Conservation (phyloP, 2,329 filamentous ascomycete species). For the Ceratocystis cacaofunesta region DNA sequence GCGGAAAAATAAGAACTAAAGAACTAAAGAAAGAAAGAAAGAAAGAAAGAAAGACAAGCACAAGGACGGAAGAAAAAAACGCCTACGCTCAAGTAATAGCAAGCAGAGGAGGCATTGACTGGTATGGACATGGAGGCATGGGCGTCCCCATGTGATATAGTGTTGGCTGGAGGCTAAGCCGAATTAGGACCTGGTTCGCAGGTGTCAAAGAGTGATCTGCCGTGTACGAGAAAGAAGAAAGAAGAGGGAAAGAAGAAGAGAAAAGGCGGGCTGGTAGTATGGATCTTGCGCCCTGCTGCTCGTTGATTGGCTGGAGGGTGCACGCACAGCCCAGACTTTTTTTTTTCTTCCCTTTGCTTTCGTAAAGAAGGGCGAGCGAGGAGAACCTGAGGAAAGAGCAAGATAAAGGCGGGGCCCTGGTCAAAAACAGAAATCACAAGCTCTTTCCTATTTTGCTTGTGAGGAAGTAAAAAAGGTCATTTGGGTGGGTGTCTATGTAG, state of each 20-base stretch:
- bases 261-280: slow-evolving; percentile 4
- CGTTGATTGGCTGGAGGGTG: not conserved
- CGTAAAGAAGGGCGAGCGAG: not conserved
- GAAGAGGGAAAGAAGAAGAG: not conserved
- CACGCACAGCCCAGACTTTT: not conserved
- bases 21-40: not conserved
- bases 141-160: not conserved
- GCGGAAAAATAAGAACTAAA: not conserved
- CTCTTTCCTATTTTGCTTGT: not conserved
- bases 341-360: not conserved
- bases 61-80: not conserved
- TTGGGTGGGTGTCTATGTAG: not conserved
- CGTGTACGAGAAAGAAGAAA: not conserved
- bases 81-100: not conserved
- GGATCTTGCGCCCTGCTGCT: not conserved
- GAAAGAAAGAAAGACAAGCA: not conserved
- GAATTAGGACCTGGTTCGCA: not conserved
- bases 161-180: not conserved
- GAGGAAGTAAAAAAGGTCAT: too few relatives aligned
- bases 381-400: not conserved
- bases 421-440: not conserved
- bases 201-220: slow-evolving; percentile 1
- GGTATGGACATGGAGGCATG: too few relatives aligned
- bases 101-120: too few relatives aligned
- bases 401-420: not conserved